Conservation (phyloP, 192 early-diverging fungal genomes). For the Tieghemiomyces parasiticus region DNA sequence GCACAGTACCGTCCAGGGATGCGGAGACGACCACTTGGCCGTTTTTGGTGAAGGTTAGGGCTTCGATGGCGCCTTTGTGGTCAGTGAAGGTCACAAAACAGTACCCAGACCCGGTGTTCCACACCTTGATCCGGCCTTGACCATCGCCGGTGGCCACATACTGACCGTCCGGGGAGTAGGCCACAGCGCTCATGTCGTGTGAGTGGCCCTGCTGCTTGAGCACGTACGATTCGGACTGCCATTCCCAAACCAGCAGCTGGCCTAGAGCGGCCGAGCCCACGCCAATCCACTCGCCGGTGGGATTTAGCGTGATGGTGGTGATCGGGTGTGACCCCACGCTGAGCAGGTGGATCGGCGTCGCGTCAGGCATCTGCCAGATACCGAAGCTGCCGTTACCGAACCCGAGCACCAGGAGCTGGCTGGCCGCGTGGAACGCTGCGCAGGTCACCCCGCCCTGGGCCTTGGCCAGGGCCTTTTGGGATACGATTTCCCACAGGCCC, state of each 20-base stretch:
- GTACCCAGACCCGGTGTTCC: conserved; percentile 91
- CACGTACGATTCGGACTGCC: conserved; percentile 98
- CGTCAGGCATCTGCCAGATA: conserved; percentile 93
- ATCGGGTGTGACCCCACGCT: conserved; percentile 93
- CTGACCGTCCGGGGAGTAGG: conserved; percentile 87
- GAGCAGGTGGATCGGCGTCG: conserved; percentile 86
- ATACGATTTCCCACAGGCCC: conserved; percentile 35
- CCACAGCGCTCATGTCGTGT: conserved; percentile 80
- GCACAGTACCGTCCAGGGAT: conserved; percentile 92
- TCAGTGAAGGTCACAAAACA: conserved; percentile 97
- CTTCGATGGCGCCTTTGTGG: conserved; percentile 65
- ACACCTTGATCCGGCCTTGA: conserved; percentile 95
- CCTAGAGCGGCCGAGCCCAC: conserved; percentile 85
- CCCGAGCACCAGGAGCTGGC: conserved; percentile 72
- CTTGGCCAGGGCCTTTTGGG: conserved; percentile 63
- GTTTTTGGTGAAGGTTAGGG: conserved; percentile 81
- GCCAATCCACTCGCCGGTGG: conserved; percentile 92
- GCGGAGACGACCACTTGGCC: conserved; percentile 83
- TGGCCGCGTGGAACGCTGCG: conserved; percentile 56
- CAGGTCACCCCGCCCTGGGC: conserved; percentile 61
- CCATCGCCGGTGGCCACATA: conserved; percentile 90
- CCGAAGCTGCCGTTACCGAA: conserved; percentile 93
- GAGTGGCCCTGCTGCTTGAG: conserved; percentile 98
- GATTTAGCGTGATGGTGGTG: conserved; percentile 73
- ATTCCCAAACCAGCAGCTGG: conserved; percentile 98